Evolutionary conservation across 768 basidiomycete genomes (phyloP), one percentile per base, ranked within the genome.

Genomic region (Lactarius evosmus): DNA sequence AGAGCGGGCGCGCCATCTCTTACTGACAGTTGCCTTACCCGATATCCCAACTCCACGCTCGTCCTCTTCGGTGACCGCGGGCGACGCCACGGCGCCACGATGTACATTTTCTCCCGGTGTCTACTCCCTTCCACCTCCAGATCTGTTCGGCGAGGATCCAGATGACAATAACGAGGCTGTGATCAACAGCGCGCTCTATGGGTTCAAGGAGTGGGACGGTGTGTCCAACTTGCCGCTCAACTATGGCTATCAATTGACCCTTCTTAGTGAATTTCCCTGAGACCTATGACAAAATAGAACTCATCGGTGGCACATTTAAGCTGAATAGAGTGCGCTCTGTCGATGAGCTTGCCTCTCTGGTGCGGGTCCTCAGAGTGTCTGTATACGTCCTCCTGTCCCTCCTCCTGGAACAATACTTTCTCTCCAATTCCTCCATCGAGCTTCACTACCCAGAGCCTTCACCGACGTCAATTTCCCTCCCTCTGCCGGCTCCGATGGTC

Each of bases 281-380:
- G 30, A 17, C 34, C 7, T 41, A 68, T 56, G 70, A 73, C 2
- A 63, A 73, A n/a, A 63, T 73, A 38, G 53, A 74, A 4, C 71
- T 87, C 34, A 78, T 88, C 8, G 87, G 88, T 5, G 88, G 87
- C 0, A 85, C 82, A 1, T 89, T 90, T 70, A 70, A 75, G 1
- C 77, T 89, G 63, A 77, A 75, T 64, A 84, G 82, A 11, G 67
- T 81, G 16, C 72, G 72, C 14, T 80, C 82, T 1, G 70, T 74
- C 1, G 34, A 69, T 4, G 80, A 84, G 58, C 78, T 86, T 66
- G 65, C 69, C 3, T 62, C 77, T 0, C 76, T 90, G 0, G 72
- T 73, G 54, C 78, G 76, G 50, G 74, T 82, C 19, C 81, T 90
- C 17, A 79, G 82, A 17, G 67, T 88, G 11, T 69, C 80, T 0